Conservation (phyloP, 2,329 filamentous ascomycete genomes). For the Colletotrichum melonis region DNA sequence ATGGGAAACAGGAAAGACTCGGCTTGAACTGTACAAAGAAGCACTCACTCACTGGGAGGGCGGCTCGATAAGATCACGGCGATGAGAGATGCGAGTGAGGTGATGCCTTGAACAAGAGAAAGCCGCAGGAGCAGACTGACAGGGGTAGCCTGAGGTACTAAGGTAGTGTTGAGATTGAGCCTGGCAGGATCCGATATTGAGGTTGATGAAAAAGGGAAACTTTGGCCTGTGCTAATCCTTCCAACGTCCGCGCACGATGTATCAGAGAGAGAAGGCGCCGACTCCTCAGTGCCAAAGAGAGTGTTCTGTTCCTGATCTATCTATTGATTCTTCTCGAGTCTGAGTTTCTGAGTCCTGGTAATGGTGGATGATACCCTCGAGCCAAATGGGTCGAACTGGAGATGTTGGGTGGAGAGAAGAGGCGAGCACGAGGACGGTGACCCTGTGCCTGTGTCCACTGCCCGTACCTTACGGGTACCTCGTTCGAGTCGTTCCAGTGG, state of each 20-base stretch:
- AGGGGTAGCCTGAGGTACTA: background rate
- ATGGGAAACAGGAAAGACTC: background rate
- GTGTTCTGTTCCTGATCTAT: background rate
- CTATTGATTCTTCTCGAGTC: background rate
- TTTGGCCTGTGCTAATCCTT: background rate
- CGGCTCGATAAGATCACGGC: background rate
- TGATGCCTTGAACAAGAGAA: background rate
- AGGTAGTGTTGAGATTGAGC: background rate
- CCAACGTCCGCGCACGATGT: background rate
- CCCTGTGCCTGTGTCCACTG: background rate
- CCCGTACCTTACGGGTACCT: background rate
- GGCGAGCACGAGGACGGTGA: background rate
- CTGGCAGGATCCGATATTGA: background rate
- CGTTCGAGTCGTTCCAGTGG: background rate
- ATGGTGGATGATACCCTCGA: background rate
- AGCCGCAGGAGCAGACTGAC: background rate
- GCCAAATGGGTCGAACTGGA: background rate
- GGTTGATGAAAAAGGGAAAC: slow-evolving; percentile 7
- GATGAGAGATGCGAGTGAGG: background rate
- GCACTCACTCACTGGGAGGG: background rate
- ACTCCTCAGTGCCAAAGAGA: background rate
- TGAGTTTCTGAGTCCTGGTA: background rate
- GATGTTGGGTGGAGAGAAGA: background rate
- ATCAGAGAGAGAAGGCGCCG: background rate
- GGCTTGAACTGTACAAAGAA: slow-evolving; percentile 13